Base-by-base conservation (phyloP, 768 basidiomycete species). In the Hebeloma cylindrosporum region DNA sequence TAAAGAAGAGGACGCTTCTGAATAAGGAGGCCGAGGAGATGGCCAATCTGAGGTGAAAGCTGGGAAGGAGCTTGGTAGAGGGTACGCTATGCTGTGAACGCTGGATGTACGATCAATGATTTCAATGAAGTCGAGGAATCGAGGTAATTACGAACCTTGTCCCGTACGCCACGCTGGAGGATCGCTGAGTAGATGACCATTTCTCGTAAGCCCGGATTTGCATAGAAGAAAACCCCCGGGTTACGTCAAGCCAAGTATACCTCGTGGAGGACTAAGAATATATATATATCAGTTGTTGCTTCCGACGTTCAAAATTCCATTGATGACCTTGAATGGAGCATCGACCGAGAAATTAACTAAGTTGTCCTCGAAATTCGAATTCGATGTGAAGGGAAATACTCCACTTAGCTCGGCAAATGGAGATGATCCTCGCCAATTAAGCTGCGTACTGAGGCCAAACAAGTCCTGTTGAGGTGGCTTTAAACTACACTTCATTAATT, bases 51-150 rank as follows among this genome's bases (percentile, higher is more conserved):
- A n/a, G n/a, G 35, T 34, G n/a, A 50, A n/a, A 5, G 59, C 53
- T 5, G 83, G 82, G 58, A 80, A 84, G 5, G 83, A 83, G 22
- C 73, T 72, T 5, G 82, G 77, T 13, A 83, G 60, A 6, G 83
- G 81, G 54, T 78, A 85, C n/a, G 74, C 61, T 6, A 70, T 62
- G 3, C 71, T 62, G 58, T 75, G 76, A 20, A 70, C 62, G 45
- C 79, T 85, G 51, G 27, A 56, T 28, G 43, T 31, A 49, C n/a
- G n/a, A 21, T 34, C 29, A 33, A 49, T 20, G 30, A 28, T 21
- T 39, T 52, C 22, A 16, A 35, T 22, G 20, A 32, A 31, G 21
- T 18, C 11, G 35, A 14, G 38, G 27, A 30, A 39, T 43, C 40
- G 27, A 30, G 23, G 21, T 26, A 25, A 47, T 31, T 35, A 42